Base-by-base conservation (phyloP, 345 rosid species). In the Cochlearia excelsa region DNA sequence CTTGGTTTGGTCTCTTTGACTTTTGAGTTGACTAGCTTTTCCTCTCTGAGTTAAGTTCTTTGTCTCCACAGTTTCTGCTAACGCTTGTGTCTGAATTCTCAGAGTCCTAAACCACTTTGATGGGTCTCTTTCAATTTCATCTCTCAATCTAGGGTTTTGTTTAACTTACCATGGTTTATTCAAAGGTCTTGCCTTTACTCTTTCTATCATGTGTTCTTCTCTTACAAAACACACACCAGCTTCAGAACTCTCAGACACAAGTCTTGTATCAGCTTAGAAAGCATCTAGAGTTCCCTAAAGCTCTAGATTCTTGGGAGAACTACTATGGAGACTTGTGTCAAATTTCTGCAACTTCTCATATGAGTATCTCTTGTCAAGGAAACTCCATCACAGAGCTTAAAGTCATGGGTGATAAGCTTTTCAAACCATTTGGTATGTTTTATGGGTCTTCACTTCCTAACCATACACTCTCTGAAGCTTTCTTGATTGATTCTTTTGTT, bases 261-360 rank as follows among this genome's bases (percentile, higher is more conserved):
- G 82, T 79, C 54, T 68, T 93, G 37, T 75, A 77, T 40, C 99
- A 89, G 75, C 52, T 93, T 40, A 81, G 88, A 77, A 89, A 80
- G 71, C 95, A 93, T 65, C 74, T 93, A 46, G 94, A 89, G 80
- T 83, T 78, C 73, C 99, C 99, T 43, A 62, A 82, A 56, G 69
- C 73, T 35, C 59, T 93, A 45, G 84, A 83, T 46, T 51, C 76
- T 58, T 80, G 85, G 85, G 84, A 57, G 33, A 80, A 54, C 71
- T 80, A 85, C 81, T 66, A 57, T 48, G 91, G 86, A 43, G 94
- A 85, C 66, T 68, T 84, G 30, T 93, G 99, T 79, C 63, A 58
- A 68, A 57, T 85, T 66, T 59, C 86, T 74, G 69, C 84, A 54
- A 79, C 89, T 37, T 52, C 83, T 52, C 80, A 78, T 38, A 41